A percentile compares a stretch with the other conserved stretches of the same genome.
These are phyloP conservation scores for Colletotrichum aenigma DNA, from an alignment of 2,329 filamentous ascomycete species.

Conservation along the genomic window DNA sequence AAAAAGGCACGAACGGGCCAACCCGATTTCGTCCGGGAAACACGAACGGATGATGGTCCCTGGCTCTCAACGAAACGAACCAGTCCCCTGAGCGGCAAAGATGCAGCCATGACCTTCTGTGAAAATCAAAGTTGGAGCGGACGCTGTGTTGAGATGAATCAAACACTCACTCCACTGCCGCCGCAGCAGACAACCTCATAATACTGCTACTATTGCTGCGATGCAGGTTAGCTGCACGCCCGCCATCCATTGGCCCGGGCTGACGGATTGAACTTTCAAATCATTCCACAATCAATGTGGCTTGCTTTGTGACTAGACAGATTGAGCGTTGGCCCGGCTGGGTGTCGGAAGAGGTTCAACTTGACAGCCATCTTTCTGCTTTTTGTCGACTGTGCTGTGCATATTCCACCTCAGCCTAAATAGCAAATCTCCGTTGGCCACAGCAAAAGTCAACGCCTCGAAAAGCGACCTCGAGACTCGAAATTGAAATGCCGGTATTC, in stretches of 20 bases:
- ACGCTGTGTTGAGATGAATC: not conserved
- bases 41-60: not conserved
- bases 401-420: not conserved
- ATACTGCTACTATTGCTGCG: not conserved
- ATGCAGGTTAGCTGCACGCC: constrained; percentile 1
- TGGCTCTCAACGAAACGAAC: not conserved
- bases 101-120: not conserved
- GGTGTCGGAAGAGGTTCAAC: not conserved
- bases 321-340: not conserved
- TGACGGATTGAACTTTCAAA: not conserved
- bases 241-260: not conserved
- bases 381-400: not conserved
- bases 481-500: not conserved
- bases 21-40: not conserved
- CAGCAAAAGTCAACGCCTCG: not conserved
- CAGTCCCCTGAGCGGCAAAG: not conserved
- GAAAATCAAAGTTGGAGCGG: not conserved
- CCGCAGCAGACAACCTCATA: not conserved
- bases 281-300: not conserved
- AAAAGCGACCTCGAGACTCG: not conserved
- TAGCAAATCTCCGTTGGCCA: not conserved
- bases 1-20: not conserved
- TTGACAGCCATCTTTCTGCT: not conserved
- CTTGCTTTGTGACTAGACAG: not conserved
- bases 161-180: not conserved